Percentiles rank a stretch among this genome's conserved stretches.
Conservation (phyloP, 148 eudicot species). For the Camellia lanceoleosa region DNA sequence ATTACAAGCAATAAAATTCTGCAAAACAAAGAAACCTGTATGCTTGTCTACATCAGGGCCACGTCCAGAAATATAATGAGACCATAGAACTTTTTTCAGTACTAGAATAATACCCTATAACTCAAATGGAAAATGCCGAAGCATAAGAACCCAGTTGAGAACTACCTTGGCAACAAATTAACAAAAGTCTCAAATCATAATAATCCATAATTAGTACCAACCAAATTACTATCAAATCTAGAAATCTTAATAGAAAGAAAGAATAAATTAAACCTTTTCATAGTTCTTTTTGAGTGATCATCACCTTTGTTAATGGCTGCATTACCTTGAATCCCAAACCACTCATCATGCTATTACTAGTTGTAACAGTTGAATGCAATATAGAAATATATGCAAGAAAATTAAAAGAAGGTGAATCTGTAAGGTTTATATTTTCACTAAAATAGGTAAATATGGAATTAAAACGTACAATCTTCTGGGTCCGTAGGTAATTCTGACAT, state of each 20-base stretch:
- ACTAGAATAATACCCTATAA: background rate
- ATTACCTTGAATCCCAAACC: background rate
- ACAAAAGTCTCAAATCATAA: background rate
- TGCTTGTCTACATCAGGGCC: too few species aligned
- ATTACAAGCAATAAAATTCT: background rate
- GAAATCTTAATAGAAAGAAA: background rate
- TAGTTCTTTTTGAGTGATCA: background rate
- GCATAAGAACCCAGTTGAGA: background rate
- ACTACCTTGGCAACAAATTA: background rate
- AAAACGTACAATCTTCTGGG: conserved; percentile 8
- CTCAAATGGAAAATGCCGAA: background rate
- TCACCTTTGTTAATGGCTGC: background rate
- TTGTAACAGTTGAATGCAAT: background rate
- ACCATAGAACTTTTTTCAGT: too few species aligned
- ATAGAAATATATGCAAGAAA: too few species aligned
- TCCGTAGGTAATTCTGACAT: conserved; percentile 15
- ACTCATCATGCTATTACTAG: background rate
- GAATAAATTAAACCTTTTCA: background rate
- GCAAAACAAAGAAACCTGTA: background rate
- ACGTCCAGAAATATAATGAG: too few species aligned
- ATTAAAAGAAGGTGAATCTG: too few species aligned
- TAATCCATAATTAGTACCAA: background rate
- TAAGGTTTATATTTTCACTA: background rate
- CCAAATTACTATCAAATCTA: background rate
- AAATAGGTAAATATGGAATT: background rate